phyloP scores from a whole-genome alignment of 176 grass and related monocot species.

The Phoenix roebelenii region DNA sequence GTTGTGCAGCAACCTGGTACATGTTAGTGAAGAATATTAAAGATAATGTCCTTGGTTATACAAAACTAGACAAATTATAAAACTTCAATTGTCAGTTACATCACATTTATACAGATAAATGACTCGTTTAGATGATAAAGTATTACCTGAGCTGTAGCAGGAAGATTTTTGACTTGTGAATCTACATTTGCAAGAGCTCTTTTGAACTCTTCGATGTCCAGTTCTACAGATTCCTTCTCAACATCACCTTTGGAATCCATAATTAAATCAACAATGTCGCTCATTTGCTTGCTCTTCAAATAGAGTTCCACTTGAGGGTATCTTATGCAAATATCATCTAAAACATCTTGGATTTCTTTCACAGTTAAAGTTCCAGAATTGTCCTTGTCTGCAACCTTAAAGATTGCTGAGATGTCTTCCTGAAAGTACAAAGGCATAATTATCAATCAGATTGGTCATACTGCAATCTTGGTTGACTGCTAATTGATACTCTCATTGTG shows the following conservation, averaged over 20 bases:
- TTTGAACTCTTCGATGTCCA: slow-evolving; percentile 94
- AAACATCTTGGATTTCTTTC: slow-evolving; percentile 79
- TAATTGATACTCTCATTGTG: too few species aligned
- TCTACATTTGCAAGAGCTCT: slow-evolving; percentile 62
- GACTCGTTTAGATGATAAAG: too few species aligned
- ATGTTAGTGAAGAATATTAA: neutral
- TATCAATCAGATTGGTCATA: neutral
- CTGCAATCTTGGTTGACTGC: too few species aligned
- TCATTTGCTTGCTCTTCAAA: slow-evolving; percentile 88
- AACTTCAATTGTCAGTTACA: too few species aligned
- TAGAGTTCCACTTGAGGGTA: slow-evolving; percentile 95
- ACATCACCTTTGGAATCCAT: slow-evolving; percentile 49
- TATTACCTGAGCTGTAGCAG: slow-evolving; percentile 83
- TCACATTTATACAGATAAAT: too few species aligned
- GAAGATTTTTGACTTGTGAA: slow-evolving; percentile 76
- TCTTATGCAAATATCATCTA: slow-evolving; percentile 49
- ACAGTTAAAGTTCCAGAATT: slow-evolving; percentile 95
- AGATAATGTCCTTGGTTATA: too few species aligned
- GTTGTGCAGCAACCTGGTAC: slow-evolving; percentile 76
- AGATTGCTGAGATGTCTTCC: slow-evolving; percentile 92
- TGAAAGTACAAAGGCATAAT: slow-evolving; percentile 18
- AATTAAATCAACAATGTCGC: slow-evolving; percentile 59
- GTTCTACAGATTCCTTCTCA: slow-evolving; percentile 60
- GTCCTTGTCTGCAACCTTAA: slow-evolving; percentile 92
- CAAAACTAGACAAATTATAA: too few species aligned